phyloP scores from a whole-genome alignment of 495 filamentous ascomycete genomes.

The Cercophora newfieldiana region DNA sequence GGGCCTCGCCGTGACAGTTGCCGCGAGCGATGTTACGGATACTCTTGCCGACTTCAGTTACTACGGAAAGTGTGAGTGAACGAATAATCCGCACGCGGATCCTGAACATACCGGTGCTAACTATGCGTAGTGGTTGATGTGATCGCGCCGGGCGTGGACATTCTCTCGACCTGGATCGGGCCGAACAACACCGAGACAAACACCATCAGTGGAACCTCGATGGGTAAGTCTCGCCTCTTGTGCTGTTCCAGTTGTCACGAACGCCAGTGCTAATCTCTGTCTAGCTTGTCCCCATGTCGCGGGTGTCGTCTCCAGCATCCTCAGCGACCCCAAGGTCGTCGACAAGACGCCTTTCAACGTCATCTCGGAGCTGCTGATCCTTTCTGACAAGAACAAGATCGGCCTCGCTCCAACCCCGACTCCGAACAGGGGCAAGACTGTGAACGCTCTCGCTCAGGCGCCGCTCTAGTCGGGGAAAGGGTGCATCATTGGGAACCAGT shows the following conservation, averaged over 20 bases:
- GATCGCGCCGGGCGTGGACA: slow-evolving; percentile 53
- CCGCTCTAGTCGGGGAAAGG: background rate
- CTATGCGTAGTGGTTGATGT: slow-evolving; percentile 46
- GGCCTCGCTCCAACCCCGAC: background rate
- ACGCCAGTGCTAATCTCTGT: background rate
- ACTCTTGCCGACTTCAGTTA: slow-evolving; percentile 55
- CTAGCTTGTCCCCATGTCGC: slow-evolving; percentile 20
- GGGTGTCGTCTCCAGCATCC: slow-evolving; percentile 5
- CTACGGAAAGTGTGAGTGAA: slow-evolving; percentile 40
- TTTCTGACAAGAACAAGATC: background rate
- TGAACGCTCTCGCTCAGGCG: background rate
- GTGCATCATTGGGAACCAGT: too few species aligned
- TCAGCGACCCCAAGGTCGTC: slow-evolving; percentile 3
- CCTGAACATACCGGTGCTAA: background rate
- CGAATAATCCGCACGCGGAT: background rate
- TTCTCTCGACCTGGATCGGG: slow-evolving; percentile 57
- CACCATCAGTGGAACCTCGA: slow-evolving; percentile 60
- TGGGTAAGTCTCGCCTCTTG: slow-evolving; percentile 29
- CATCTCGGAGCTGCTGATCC: background rate
- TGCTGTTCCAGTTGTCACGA: background rate
- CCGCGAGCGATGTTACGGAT: slow-evolving; percentile 48
- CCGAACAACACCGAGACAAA: slow-evolving; percentile 47
- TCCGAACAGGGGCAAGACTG: background rate
- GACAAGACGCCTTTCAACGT: slow-evolving; percentile 5
- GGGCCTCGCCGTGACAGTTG: slow-evolving; percentile 55